Percentiles rank a stretch among this genome's conserved stretches.
These are phyloP conservation scores for Hyphopichia buzzinii DNA, from an alignment of 1,139 yeast genomes.

Conservation along the genomic window DNA sequence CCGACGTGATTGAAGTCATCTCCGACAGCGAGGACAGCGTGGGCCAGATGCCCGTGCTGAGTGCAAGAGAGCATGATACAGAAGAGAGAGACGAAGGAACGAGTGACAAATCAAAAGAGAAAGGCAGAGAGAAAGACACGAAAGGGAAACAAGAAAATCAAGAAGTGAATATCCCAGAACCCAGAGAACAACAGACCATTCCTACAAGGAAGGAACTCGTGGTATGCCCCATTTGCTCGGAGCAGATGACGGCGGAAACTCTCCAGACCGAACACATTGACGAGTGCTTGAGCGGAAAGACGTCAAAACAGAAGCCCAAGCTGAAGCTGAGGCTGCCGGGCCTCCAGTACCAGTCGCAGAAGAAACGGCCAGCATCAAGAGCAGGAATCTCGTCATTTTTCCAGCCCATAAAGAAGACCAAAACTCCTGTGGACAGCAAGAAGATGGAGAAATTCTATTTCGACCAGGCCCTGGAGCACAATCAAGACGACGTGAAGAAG, in stretches of 20 bases:
- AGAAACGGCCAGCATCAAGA: conserved; percentile 9
- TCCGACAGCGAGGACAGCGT: conserved; percentile 3
- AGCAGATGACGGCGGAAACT: conserved; percentile 51
- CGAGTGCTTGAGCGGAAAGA: conserved; percentile 49
- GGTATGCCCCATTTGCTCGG: conserved; percentile 71
- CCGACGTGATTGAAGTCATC: conserved; percentile 2
- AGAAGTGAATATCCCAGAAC: too few relatives aligned
- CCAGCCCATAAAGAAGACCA: conserved; percentile 13
- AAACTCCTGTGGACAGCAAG: conserved; percentile 15
- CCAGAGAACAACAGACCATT: conserved; percentile 8
- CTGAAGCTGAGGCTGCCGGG: conserved; percentile 2
- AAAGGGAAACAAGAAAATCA: too few relatives aligned
- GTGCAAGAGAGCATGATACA: conserved; percentile 4
- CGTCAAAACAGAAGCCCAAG: conserved; percentile 6
- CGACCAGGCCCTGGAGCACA: conserved; percentile 27
- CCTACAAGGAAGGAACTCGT: conserved; percentile 30
- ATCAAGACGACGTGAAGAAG: conserved; percentile 21
- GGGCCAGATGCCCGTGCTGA: not conserved
- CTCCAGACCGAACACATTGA: conserved; percentile 73
- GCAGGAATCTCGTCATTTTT: conserved; percentile 36
- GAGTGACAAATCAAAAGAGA: too few relatives aligned
- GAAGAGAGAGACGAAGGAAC: too few relatives aligned
- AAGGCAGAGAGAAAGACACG: too few relatives aligned
- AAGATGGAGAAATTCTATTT: conserved; percentile 35
- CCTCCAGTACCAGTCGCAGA: conserved; percentile 4